Evolutionary conservation across 371 early-diverging fungal species (phyloP).

Genomic region (Phascolomyces articulosus): DNA sequence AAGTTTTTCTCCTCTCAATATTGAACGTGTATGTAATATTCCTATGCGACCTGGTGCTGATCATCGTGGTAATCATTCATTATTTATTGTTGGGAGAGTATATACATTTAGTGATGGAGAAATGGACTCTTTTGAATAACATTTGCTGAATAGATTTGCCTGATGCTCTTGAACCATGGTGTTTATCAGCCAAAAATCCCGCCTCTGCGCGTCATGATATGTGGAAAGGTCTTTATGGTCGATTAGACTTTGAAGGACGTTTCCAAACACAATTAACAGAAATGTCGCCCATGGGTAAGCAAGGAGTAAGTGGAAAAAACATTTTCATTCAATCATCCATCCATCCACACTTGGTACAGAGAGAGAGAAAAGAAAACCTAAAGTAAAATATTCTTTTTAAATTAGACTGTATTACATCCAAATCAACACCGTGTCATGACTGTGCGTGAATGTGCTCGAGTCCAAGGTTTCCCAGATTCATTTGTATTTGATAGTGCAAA

Average conservation of each 20-base stretch:
- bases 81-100: not conserved
- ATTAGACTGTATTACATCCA: constrained; percentile 58
- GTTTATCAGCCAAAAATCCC: constrained; percentile 42
- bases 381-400: too few relatives aligned
- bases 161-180: constrained; percentile 56
- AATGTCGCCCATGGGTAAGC: constrained; percentile 58
- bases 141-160: constrained; percentile 43
- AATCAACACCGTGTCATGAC: constrained; percentile 56
- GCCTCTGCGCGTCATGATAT: constrained; percentile 55
- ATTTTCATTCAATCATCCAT: too few relatives aligned
- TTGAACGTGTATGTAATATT: constrained; percentile 52
- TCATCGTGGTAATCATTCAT: constrained; percentile 31
- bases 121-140: too few relatives aligned
- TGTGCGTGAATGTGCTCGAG: constrained; percentile 64
- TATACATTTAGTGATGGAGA: not conserved
- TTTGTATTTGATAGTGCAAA: constrained; percentile 46
- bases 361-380: too few relatives aligned
- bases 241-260: constrained; percentile 50
- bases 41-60: constrained; percentile 51
- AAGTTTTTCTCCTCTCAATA: constrained; percentile 39
- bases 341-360: too few relatives aligned
- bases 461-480: constrained; percentile 67
- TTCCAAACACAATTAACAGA: constrained; percentile 60
- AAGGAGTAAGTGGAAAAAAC: constrained; percentile 32
- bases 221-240: constrained; percentile 59